Conservation (phyloP, 371 early-diverging fungal genomes). For the Rhizopus delemar region DNA sequence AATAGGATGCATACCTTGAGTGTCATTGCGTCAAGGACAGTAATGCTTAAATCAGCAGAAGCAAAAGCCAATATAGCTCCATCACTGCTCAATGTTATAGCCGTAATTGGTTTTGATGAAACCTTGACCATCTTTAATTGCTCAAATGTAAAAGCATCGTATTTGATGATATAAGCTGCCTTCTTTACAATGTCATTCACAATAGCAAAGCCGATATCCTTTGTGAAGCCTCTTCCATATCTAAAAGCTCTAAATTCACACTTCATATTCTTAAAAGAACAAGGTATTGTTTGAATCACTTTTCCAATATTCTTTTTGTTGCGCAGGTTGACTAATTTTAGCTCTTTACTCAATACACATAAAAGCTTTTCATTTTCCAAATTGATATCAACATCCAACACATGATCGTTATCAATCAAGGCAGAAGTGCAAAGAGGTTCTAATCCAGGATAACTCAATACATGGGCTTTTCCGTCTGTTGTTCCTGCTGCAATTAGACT, state of each 20-base stretch:
- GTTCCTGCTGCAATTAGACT: slow-evolving; percentile 64
- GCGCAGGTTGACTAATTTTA: slow-evolving; percentile 53
- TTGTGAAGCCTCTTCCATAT: slow-evolving; percentile 52
- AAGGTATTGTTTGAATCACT: slow-evolving; percentile 58
- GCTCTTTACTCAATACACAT: slow-evolving; percentile 47
- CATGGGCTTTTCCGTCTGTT: slow-evolving; percentile 63
- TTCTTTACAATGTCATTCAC: slow-evolving; percentile 32
- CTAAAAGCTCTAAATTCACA: slow-evolving; percentile 55
- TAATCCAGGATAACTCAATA: slow-evolving; percentile 58
- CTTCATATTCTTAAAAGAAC: slow-evolving; percentile 51
- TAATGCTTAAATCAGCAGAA: slow-evolving; percentile 56
- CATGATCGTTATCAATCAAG: slow-evolving; percentile 40
- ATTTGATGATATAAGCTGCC: slow-evolving; percentile 31
- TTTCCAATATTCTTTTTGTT: slow-evolving; percentile 54
- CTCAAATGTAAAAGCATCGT: slow-evolving; percentile 47
- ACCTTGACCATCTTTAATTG: slow-evolving; percentile 23
- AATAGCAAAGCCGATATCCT: slow-evolving; percentile 43
- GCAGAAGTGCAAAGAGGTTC: slow-evolving; percentile 11
- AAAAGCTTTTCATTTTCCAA: slow-evolving; percentile 50
- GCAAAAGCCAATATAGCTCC: slow-evolving; percentile 64
- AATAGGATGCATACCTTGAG: slow-evolving; percentile 39
- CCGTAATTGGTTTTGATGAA: slow-evolving; percentile 42
- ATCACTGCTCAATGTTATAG: slow-evolving; percentile 48
- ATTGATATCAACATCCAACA: slow-evolving; percentile 68
- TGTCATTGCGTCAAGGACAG: slow-evolving; percentile 54